Evolutionary conservation across 1,284 basidiomycete genomes (phyloP), one percentile per base, ranked within the genome.

Genomic region (Apiotrichum siamense): DNA sequence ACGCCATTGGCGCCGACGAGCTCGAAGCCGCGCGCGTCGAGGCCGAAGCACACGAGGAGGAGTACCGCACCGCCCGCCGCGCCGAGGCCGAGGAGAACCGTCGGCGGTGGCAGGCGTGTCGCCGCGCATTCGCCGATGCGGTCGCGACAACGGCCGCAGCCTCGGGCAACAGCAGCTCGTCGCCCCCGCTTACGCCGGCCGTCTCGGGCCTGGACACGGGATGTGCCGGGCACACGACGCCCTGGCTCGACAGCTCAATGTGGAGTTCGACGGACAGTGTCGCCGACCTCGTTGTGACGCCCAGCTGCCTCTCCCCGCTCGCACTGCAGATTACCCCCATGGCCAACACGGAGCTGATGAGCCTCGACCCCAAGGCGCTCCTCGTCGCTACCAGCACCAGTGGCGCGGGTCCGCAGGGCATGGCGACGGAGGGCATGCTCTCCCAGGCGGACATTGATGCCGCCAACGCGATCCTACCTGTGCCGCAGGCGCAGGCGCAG

Each of bases 1-100:
- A 58, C 36, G 65, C 65, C 5, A 67, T 72, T 43, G 69, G 69
- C 2, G 62, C 67, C 1, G 67, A 55, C 15, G 69, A 72, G 39
- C 50, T 72, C 4, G 69, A 72, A 36, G 50, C 46, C 10, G 69
- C 65, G 9, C 51, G 60, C 21, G 62, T 58, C 2, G 69, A 72
- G 45, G 69, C 69, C 5, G 61, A 67, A 35, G 63, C 58, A 2
- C 54, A 54, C 36, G 67, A 69, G 50, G 67, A 69, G 38, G 50
- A 63, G 40, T 55, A 60, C 42, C 58, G 61, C 10, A 60, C 61
- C 18, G 55, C 57, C n/a, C 55, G 52, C 45, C 52, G 60, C n/a
- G 65, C 60, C 18, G 61, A 62, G 29, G 63, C 60, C 1, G 67
- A 69, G 49, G 56, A 64, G 44, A 60, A 63, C 17, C 50, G 50